These are phyloP conservation scores for Aspergillus ochraceoroseus DNA, from an alignment of 2,329 filamentous ascomycete genomes.

Conservation along the genomic window DNA sequence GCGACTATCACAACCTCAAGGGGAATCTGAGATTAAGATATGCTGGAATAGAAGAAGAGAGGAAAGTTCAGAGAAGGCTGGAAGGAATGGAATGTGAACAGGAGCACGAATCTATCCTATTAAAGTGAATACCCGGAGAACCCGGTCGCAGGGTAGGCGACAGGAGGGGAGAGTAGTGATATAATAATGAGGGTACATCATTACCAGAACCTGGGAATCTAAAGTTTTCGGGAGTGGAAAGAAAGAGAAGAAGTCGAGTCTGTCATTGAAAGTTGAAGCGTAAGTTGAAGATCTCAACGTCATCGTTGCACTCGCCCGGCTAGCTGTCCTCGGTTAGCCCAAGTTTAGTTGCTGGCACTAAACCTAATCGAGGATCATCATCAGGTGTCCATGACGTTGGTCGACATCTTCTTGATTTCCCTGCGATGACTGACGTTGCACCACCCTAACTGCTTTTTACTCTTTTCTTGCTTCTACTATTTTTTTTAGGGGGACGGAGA, in stretches of 20 bases:
- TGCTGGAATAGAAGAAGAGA: slow-evolving; percentile 6
- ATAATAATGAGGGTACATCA: slow-evolving; percentile 27
- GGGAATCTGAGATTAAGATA: slow-evolving; percentile 2
- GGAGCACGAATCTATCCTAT: slow-evolving; percentile 14
- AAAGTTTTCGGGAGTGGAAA: too few relatives aligned
- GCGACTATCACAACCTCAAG: slow-evolving; percentile 11
- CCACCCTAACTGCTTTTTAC: too few relatives aligned
- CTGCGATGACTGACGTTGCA: slow-evolving; percentile 28
- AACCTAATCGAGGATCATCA: slow-evolving; percentile 17
- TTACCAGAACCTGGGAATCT: slow-evolving; percentile 5
- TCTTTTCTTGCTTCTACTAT: too few relatives aligned
- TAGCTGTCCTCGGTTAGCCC: slow-evolving; percentile 24
- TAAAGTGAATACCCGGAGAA: slow-evolving; percentile 23
- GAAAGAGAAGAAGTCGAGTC: too few relatives aligned
- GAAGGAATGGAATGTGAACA: slow-evolving; percentile 6
- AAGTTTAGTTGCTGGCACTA: slow-evolving; percentile 18
- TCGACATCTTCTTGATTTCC: slow-evolving; percentile 13
- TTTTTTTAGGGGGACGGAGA: too few relatives aligned
- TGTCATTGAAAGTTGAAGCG: slow-evolving; percentile 8
- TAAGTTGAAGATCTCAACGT: slow-evolving; percentile 30
- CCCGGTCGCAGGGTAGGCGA: slow-evolving; percentile 17
- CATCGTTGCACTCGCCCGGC: slow-evolving; percentile 28
- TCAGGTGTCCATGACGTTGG: slow-evolving; percentile 33
- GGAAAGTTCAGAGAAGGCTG: slow-evolving; percentile 3
- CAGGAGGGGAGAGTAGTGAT: slow-evolving; percentile 20